Conservation (phyloP, 2,329 filamentous ascomycete species). For the Penicillium sp. region DNA sequence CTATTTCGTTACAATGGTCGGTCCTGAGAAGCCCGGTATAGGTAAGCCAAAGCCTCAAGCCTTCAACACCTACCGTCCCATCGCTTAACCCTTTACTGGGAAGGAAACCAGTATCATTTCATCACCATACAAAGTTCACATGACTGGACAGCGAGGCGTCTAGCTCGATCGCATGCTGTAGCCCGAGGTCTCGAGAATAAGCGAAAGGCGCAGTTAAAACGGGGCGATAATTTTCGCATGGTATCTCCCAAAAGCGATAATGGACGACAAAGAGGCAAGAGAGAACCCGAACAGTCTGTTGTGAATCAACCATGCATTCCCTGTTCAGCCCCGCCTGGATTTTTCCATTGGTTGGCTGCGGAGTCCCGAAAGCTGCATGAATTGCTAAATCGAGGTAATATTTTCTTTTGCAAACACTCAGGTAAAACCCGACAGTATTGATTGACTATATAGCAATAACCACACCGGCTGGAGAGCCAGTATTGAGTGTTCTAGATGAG, state of each 20-base stretch:
- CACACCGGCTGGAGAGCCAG: constrained; percentile 37
- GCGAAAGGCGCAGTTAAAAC: constrained; percentile 36
- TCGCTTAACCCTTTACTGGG: background rate
- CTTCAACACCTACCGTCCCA: no score
- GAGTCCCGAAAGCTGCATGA: constrained; percentile 7
- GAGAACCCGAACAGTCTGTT: no score
- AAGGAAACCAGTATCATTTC: constrained; percentile 17
- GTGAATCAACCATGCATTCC: background rate
- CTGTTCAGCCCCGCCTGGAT: background rate
- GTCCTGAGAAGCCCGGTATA: background rate
- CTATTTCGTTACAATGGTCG: background rate
- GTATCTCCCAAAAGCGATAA: background rate
- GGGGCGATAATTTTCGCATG: constrained; percentile 36
- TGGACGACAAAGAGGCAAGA: background rate
- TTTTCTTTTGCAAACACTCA: background rate
- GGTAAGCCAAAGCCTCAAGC: background rate
- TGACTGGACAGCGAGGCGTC: constrained; percentile 30
- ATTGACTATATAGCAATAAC: background rate
- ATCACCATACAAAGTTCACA: constrained; percentile 31
- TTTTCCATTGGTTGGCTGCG: constrained; percentile 11
- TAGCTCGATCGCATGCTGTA: constrained; percentile 42
- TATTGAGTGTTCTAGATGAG: constrained; percentile 48
- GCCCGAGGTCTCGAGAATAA: constrained; percentile 37
- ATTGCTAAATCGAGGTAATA: constrained; percentile 11
- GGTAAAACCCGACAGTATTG: background rate